These are phyloP conservation scores for Bondarzewia mesenterica DNA, from an alignment of 1,284 basidiomycete species.

Conservation along the genomic window DNA sequence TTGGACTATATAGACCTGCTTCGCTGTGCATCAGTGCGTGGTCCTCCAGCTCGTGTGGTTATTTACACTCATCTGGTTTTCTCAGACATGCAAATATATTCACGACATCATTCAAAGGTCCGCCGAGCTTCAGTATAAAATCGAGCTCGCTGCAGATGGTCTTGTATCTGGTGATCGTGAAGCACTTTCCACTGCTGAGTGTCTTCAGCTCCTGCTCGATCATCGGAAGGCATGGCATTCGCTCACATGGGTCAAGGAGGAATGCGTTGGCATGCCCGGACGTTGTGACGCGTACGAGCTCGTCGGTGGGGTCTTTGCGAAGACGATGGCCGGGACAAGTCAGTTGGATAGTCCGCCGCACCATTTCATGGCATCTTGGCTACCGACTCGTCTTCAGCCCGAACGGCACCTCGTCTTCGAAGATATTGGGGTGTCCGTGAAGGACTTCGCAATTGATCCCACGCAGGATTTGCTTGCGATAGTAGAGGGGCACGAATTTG, in stretches of 20 bases:
- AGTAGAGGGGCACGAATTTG: conserved; percentile 23
- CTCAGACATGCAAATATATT: conserved; percentile 23
- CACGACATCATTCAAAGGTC: conserved; percentile 26
- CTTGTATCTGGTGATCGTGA: conserved; percentile 21
- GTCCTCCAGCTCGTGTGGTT: neutral
- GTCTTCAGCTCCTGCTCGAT: conserved; percentile 29
- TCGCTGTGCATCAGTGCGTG: neutral
- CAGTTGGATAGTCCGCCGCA: neutral
- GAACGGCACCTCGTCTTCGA: conserved; percentile 21
- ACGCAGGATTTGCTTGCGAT: conserved; percentile 49
- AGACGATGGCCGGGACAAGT: neutral
- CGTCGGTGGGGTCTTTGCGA: conserved; percentile 47
- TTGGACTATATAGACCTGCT: neutral
- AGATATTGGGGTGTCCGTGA: conserved; percentile 33
- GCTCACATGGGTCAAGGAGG: conserved; percentile 26
- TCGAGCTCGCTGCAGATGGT: conserved; percentile 41
- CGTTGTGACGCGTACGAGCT: conserved; percentile 48
- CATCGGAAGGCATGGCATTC: conserved; percentile 33
- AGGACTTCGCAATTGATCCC: conserved; percentile 60
- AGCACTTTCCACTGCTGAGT: conserved; percentile 25
- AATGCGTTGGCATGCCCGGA: conserved; percentile 27
- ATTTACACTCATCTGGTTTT: neutral
- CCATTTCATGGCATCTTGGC: conserved; percentile 29
- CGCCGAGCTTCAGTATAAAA: conserved; percentile 35
- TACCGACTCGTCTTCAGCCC: conserved; percentile 25